Percentiles rank a stretch among this genome's conserved stretches.
These are phyloP conservation scores for Binderoboletus segoi DNA, from an alignment of 1,284 basidiomycete genomes.

Conservation along the genomic window DNA sequence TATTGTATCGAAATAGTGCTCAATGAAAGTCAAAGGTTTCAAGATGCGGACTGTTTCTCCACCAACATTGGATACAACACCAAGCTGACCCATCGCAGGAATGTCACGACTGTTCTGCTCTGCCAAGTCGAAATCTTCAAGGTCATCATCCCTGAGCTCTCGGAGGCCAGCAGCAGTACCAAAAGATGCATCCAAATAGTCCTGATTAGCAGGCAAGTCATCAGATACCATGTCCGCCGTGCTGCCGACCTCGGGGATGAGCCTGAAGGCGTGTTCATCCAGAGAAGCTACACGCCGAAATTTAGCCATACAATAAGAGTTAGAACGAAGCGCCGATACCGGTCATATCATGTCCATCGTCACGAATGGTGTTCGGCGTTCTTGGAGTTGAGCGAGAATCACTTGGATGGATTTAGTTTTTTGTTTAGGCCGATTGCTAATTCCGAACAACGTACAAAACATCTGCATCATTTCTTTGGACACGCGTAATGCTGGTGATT, in stretches of 20 bases:
- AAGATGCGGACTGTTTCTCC: slow-evolving; percentile 88
- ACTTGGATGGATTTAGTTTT: slow-evolving; percentile 12
- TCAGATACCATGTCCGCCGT: slow-evolving; percentile 89
- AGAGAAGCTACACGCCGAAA: slow-evolving; percentile 60
- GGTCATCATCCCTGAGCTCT: slow-evolving; percentile 69
- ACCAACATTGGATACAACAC: slow-evolving; percentile 65
- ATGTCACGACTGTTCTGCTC: slow-evolving; percentile 35
- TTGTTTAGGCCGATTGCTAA: neutral
- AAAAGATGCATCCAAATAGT: slow-evolving; percentile 85
- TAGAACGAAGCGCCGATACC: slow-evolving; percentile 16
- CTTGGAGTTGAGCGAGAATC: slow-evolving; percentile 6
- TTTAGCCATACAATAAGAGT: slow-evolving; percentile 6
- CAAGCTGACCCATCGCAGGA: slow-evolving; percentile 36
- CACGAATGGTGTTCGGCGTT: slow-evolving; percentile 4
- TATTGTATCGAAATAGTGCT: slow-evolving; percentile 74
- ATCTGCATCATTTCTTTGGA: slow-evolving; percentile 41
- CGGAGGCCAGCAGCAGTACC: slow-evolving; percentile 75
- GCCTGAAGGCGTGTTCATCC: slow-evolving; percentile 82
- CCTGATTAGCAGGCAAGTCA: slow-evolving; percentile 86
- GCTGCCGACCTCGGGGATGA: slow-evolving; percentile 71
- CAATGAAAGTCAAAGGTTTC: slow-evolving; percentile 60
- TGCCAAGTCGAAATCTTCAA: slow-evolving; percentile 63
- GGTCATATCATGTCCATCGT: slow-evolving; percentile 36
- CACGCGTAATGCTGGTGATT: slow-evolving; percentile 47
- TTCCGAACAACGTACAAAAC: slow-evolving; percentile 39